Conservation (phyloP, 495 filamentous ascomycete genomes). For the Talaromyces liani region DNA sequence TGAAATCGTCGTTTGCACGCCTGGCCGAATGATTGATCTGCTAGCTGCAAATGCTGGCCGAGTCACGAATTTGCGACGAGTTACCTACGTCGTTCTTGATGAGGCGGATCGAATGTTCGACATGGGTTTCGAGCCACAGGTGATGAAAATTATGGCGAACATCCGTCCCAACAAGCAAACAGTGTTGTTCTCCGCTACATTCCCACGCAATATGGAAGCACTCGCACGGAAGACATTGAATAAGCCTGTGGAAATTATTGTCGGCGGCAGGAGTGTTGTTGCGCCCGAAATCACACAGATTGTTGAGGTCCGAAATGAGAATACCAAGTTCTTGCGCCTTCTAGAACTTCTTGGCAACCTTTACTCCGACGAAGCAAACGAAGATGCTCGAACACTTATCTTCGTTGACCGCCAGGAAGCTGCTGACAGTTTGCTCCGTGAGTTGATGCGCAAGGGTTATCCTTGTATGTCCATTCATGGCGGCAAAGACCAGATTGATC, state of each 20-base stretch:
- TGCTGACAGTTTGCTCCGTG: slow-evolving; percentile 74
- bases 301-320: slow-evolving; percentile 79
- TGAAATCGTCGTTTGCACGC: slow-evolving; percentile 91
- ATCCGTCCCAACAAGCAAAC: slow-evolving; percentile 89
- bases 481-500: slow-evolving; percentile 91
- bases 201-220: slow-evolving; percentile 89
- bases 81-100: slow-evolving; percentile 90
- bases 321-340: slow-evolving; percentile 76
- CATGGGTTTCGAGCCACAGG: slow-evolving; percentile 98
- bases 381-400: slow-evolving; percentile 81
- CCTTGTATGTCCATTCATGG: slow-evolving; percentile 96
- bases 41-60: slow-evolving; percentile 86
- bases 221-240: slow-evolving; percentile 82
- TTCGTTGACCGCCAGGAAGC: slow-evolving; percentile 96
- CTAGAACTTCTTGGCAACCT: slow-evolving; percentile 82
- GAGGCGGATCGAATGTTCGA: slow-evolving; percentile 99
- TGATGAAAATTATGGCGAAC: slow-evolving; percentile 91
- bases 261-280: slow-evolving; percentile 86
- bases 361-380: slow-evolving; percentile 66
- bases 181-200: slow-evolving; percentile 92
- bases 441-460: slow-evolving; percentile 82
- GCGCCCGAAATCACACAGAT: slow-evolving; percentile 92
- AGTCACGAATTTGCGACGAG: slow-evolving; percentile 81
- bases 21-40: slow-evolving; percentile 95
- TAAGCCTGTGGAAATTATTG: slow-evolving; percentile 82